phyloP scores from a whole-genome alignment of 2,329 filamentous ascomycete species.

The Atkinsonella texensis region DNA sequence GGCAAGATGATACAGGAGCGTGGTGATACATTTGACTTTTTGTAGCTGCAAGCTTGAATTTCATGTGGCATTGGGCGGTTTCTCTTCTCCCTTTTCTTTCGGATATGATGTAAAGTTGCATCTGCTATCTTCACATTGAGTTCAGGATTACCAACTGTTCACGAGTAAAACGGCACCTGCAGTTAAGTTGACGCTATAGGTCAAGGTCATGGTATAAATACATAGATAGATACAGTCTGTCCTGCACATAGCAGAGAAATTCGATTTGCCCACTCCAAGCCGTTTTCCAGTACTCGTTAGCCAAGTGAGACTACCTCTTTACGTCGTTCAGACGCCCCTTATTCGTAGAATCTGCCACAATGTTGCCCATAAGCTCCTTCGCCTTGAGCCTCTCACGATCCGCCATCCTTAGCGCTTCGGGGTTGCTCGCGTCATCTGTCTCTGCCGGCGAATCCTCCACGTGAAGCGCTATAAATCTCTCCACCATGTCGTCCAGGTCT shows the following conservation, averaged over 20 bases:
- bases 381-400: constrained; percentile 20
- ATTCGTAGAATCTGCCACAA: constrained; percentile 16
- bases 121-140: background rate
- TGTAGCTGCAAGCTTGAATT: constrained; percentile 35
- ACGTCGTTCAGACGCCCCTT: constrained; percentile 4
- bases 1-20: constrained; percentile 73
- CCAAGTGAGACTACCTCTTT: background rate
- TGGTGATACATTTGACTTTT: constrained; percentile 90
- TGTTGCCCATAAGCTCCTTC: constrained; percentile 18
- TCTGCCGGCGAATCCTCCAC: constrained; percentile 4
- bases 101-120: background rate
- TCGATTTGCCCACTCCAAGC: background rate
- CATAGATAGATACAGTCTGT: constrained; percentile 2
- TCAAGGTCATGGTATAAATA: constrained; percentile 2
- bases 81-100: background rate
- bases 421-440: constrained; percentile 8
- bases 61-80: background rate
- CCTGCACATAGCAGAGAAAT: background rate
- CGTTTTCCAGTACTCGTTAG: background rate
- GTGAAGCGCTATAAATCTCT: constrained; percentile 22
- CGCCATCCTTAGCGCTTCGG: constrained; percentile 13
- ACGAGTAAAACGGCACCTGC: background rate
- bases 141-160: too few species aligned
- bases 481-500: constrained; percentile 55
- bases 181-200: background rate